Conservation (phyloP, 768 basidiomycete species). For the Gelatoporia subvermispora region DNA sequence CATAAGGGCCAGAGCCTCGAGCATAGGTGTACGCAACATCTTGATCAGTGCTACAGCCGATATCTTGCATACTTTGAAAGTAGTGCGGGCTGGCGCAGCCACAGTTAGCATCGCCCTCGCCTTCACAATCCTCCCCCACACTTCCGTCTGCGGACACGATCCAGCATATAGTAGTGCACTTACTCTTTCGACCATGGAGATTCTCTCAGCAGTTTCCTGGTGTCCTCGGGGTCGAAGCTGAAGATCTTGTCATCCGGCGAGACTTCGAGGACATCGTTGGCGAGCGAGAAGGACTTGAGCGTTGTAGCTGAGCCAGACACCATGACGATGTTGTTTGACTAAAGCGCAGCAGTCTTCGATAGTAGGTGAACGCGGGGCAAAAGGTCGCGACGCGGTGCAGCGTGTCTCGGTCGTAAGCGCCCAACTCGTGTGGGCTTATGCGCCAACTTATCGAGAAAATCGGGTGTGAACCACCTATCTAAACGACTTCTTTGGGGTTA, state of each 20-base stretch:
- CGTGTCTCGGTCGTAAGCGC: no score
- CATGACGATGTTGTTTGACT: constrained; percentile 4
- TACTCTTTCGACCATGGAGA: constrained; percentile 88
- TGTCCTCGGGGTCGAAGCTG: constrained; percentile 64
- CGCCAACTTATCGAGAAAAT: no score
- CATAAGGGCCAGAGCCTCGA: neutral
- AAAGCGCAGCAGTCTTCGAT: no score
- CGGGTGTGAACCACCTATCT: no score
- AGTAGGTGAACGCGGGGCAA: no score
- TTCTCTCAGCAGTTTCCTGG: constrained; percentile 60
- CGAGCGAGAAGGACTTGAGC: constrained; percentile 66
- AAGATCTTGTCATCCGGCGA: constrained; percentile 79
- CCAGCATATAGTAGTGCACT: constrained; percentile 16
- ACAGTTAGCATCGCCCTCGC: neutral
- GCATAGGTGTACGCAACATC: constrained; percentile 50
- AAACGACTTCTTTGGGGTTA: no score
- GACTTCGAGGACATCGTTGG: constrained; percentile 66
- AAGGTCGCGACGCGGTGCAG: no score
- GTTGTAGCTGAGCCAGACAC: constrained; percentile 48
- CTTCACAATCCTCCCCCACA: neutral
- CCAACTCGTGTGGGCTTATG: no score
- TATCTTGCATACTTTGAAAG: constrained; percentile 89
- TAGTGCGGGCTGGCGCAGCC: constrained; percentile 55
- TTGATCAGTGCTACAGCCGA: constrained; percentile 94
- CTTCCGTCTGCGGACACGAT: neutral